A percentile compares a stretch with the other conserved stretches of the same genome.
Evolutionary conservation across 805 yeast genomes (phyloP).

Genomic region (Lachancea sp.): DNA sequence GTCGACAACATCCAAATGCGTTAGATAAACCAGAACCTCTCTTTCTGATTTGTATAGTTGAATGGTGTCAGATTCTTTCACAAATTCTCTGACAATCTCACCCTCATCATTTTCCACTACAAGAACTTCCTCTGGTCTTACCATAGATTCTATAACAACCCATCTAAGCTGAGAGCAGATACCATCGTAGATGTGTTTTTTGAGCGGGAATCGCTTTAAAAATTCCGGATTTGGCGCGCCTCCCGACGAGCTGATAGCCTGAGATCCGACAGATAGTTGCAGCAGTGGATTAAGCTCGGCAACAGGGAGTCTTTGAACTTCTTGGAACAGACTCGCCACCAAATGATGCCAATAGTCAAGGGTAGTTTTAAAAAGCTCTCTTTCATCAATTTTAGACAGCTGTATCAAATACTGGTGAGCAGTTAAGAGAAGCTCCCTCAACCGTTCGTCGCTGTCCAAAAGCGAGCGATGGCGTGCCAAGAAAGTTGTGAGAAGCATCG

Average conservation of each 20-base stretch:
- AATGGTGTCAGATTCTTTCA: conserved; percentile 94
- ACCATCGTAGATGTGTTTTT: conserved; percentile 77
- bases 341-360: conserved; percentile 90
- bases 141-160: conserved; percentile 97
- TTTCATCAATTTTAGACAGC: conserved; percentile 84
- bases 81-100: conserved; percentile 95
- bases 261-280: conserved; percentile 49
- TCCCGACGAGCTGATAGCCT: conserved; percentile 40
- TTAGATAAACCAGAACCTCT: conserved; percentile 88
- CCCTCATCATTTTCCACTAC: conserved; percentile 98
- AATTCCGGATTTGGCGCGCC: conserved; percentile 85
- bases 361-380: conserved; percentile 92
- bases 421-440: conserved; percentile 54
- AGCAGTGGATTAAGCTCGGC: conserved; percentile 67
- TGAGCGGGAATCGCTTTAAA: conserved; percentile 70
- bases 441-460: conserved; percentile 50
- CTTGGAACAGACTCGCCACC: conserved; percentile 76
- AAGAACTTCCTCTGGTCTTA: conserved; percentile 94
- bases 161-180: conserved; percentile 77
- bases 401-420: conserved; percentile 79
- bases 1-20: conserved; percentile 91
- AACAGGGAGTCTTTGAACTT: conserved; percentile 74
- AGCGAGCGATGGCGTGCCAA: conserved; percentile 64
- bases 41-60: conserved; percentile 92
- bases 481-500: conserved; percentile 85